Evolutionary conservation across 495 filamentous ascomycete species (phyloP), one percentile per base, ranked within the genome.

Genomic region (Trichoderma erinaceum): DNA sequence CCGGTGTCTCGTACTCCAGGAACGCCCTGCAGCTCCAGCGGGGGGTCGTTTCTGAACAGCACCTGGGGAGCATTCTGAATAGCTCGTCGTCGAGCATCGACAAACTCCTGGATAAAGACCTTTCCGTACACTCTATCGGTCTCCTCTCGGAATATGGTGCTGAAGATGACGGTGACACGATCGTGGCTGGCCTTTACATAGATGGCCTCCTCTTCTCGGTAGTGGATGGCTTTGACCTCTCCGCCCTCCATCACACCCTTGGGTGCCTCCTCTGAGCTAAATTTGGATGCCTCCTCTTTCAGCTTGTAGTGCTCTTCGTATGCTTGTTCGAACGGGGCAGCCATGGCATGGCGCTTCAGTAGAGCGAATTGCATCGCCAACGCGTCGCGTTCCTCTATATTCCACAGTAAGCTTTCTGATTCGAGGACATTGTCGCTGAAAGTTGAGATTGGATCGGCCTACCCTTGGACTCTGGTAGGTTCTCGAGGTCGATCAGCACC

Each of bases 1-100:
- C 90, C 89, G 64, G 82, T 83, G 64, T 88, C 86, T 72, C 86
- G 86, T 43, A 97, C 84, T 12, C 96, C 95, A 1, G 91, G 91
- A 2, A 97, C 87, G 56, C 87, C 88, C 74, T 94, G 86, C 52
- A 99, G 81, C 78, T 98, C 95, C 41, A 99, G 82, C 1, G 95
- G 95, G 27, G 95, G 92, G 69, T 98, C 95, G 74, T 92, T 97
- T 67, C 92, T 86, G 84, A 96, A 97, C 15, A 98, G 85, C n/a
- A 99, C 95, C 79, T 99, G 95, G 16, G 95, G 95, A 32, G 95
- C 95, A 76, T 98, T 99, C 78, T 99, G 95, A 65, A 98, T 92
- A 3, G 93, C 93, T 77, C 96, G 88, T 74, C 93, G 87, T 75
- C 95, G 84, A 41, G 95, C 95, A 79, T 99, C 95, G 58, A 98